Evolutionary conservation across 1,139 yeast species (phyloP).

Genomic region (Nadsonia starkeyi-henricii): DNA sequence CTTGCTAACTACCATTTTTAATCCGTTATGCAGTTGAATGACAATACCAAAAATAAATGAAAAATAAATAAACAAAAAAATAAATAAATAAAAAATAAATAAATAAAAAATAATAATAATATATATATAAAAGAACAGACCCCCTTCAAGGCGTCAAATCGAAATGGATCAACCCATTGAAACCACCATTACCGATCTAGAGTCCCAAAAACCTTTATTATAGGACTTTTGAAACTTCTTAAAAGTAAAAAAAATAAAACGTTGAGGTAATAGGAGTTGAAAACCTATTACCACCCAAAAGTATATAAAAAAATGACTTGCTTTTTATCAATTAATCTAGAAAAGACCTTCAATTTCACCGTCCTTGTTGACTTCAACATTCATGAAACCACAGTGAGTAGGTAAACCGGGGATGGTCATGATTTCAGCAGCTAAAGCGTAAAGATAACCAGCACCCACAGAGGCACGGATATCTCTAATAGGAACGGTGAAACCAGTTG

Average conservation of each 20-base stretch:
- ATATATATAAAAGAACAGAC: background rate
- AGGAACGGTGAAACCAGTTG: slow-evolving; percentile 89
- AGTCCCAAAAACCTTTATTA: background rate
- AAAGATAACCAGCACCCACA: slow-evolving; percentile 92
- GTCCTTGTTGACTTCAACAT: slow-evolving; percentile 81
- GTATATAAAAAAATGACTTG: background rate
- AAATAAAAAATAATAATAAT: background rate
- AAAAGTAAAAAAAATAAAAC: background rate
- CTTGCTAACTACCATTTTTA: background rate
- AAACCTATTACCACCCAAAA: background rate
- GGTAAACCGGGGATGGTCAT: slow-evolving; percentile 97
- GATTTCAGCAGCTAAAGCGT: slow-evolving; percentile 93
- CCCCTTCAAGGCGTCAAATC: too few relatives aligned
- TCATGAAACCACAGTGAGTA: slow-evolving; percentile 93
- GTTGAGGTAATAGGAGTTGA: background rate
- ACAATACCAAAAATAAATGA: background rate
- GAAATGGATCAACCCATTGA: too few relatives aligned
- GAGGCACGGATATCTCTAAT: slow-evolving; percentile 89
- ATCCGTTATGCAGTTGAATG: background rate
- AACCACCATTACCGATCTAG: too few relatives aligned
- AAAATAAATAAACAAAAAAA: background rate
- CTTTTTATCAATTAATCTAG: slow-evolving; percentile 24
- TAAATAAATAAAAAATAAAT: too few relatives aligned
- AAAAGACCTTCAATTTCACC: slow-evolving; percentile 95
- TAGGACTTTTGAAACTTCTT: background rate